phyloP scores from a whole-genome alignment of 2,329 filamentous ascomycete species.

The Periconia sp. region DNA sequence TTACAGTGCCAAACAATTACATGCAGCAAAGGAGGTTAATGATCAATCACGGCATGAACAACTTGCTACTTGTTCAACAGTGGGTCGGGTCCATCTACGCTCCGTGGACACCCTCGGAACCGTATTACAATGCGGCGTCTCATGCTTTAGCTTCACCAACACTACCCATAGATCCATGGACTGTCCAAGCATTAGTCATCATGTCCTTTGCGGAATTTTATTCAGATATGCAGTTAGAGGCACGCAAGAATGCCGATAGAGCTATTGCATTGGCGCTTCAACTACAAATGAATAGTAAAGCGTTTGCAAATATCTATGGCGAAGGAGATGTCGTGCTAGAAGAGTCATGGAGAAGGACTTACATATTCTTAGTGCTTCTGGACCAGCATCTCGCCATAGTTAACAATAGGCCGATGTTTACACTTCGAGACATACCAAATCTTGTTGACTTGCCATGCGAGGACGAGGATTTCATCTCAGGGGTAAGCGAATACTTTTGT shows the following conservation, averaged over 20 bases:
- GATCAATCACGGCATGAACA: slow-evolving; percentile 22
- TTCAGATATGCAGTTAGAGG: slow-evolving; percentile 68
- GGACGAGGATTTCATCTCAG: slow-evolving; percentile 63
- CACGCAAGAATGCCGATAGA: slow-evolving; percentile 65
- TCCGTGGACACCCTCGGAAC: slow-evolving; percentile 31
- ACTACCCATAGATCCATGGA: slow-evolving; percentile 47
- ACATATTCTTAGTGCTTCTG: slow-evolving; percentile 77
- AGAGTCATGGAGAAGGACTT: slow-evolving; percentile 84
- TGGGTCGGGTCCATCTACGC: slow-evolving; percentile 38
- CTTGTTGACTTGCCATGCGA: slow-evolving; percentile 79
- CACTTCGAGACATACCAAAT: slow-evolving; percentile 63
- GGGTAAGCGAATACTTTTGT: slow-evolving; percentile 24
- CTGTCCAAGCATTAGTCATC: slow-evolving; percentile 76
- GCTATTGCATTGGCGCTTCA: slow-evolving; percentile 72
- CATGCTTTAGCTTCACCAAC: slow-evolving; percentile 19
- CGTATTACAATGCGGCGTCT: slow-evolving; percentile 25
- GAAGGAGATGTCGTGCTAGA: slow-evolving; percentile 68
- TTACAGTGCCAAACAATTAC: slow-evolving; percentile 53
- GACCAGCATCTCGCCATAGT: slow-evolving; percentile 82
- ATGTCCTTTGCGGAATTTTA: slow-evolving; percentile 77
- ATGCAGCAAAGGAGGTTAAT: slow-evolving; percentile 25
- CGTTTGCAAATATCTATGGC: slow-evolving; percentile 66
- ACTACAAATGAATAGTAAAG: slow-evolving; percentile 73
- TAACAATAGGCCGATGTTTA: slow-evolving; percentile 68
- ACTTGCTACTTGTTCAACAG: slow-evolving; percentile 27